A percentile compares a stretch with the other conserved stretches of the same genome.
Evolutionary conservation across 352 stramenopile genomes (phyloP).

Genomic region (Phytophthora kernoviae): DNA sequence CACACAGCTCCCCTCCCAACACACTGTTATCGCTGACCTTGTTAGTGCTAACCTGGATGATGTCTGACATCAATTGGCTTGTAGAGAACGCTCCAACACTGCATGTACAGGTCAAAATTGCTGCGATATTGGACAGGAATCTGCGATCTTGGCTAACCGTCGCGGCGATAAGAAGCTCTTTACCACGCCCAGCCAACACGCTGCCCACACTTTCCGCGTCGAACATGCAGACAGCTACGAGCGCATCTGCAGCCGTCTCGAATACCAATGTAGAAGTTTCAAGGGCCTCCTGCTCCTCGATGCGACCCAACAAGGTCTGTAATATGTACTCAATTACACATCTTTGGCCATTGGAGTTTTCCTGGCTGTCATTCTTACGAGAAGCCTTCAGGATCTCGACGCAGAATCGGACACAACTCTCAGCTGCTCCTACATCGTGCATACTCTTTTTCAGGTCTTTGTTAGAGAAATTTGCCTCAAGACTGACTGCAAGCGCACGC

Average conservation of each 20-base stretch:
- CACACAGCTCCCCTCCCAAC: conserved; percentile 15
- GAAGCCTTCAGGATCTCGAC: conserved; percentile 45
- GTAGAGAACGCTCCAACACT: conserved; percentile 19
- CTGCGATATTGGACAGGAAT: conserved; percentile 45
- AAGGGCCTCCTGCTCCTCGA: conserved; percentile 1
- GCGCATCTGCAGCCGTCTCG: conserved; percentile 38
- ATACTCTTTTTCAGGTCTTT: conserved; percentile 53
- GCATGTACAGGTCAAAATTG: conserved; percentile 34
- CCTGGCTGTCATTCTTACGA: conserved; percentile 10
- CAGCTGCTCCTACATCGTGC: conserved; percentile 33
- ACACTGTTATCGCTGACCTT: conserved; percentile 22
- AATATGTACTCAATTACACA: conserved; percentile 57
- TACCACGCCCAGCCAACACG: conserved; percentile 22
- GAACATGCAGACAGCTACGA: conserved; percentile 42
- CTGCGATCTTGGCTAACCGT: conserved; percentile 31
- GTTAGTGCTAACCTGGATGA: conserved; percentile 24
- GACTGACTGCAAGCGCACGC: conserved; percentile 27
- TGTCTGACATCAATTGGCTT: conserved; percentile 20
- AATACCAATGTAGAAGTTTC: conserved; percentile 20
- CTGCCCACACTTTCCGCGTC: conserved; percentile 32
- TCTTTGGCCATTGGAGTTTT: conserved; percentile 27
- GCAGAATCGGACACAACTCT: conserved; percentile 64
- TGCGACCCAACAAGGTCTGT: conserved; percentile 42
- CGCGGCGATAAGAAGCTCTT: conserved; percentile 29
- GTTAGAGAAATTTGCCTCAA: conserved; percentile 28